Conservation (phyloP, 2,329 filamentous ascomycete genomes). For the Magnaporthiopsis incrustans region DNA sequence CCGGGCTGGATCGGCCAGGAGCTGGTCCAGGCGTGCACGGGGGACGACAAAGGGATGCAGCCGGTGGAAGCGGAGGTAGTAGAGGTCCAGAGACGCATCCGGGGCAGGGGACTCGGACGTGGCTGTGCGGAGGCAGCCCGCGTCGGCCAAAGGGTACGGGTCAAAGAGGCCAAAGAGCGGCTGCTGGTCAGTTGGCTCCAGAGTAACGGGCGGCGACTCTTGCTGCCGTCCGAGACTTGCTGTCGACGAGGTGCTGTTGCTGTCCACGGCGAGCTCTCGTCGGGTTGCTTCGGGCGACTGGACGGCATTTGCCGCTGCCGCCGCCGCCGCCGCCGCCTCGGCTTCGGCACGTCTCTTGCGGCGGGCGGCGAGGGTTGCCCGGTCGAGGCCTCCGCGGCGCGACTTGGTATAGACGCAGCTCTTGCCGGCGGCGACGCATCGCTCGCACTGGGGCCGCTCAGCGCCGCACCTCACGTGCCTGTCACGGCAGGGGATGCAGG, state of each 20-base stretch:
- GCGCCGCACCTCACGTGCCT: constrained; percentile 47
- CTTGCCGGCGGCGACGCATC: constrained; percentile 34
- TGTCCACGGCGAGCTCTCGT: neutral
- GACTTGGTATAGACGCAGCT: constrained; percentile 44
- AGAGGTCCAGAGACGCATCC: constrained; percentile 22
- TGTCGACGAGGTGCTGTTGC: neutral
- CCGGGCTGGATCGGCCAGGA: neutral
- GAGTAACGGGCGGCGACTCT: neutral
- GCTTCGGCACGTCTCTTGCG: constrained; percentile 19
- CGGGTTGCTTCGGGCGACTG: constrained; percentile 8
- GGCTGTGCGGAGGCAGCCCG: neutral
- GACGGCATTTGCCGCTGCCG: constrained; percentile 10
- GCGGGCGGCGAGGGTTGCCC: constrained; percentile 19
- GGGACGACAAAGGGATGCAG: constrained; percentile 24
- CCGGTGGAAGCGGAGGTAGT: constrained; percentile 27
- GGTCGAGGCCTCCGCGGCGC: constrained; percentile 34
- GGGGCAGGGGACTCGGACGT: constrained; percentile 3
- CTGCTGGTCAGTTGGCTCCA: neutral
- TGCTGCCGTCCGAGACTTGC: neutral
- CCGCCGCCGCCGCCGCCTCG: constrained; percentile 9
- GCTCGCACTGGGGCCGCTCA: constrained; percentile 34
- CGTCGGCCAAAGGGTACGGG: neutral
- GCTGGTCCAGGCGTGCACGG: constrained; percentile 9
- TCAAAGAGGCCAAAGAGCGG: neutral
- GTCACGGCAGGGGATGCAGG: constrained; percentile 42